phyloP scores from a whole-genome alignment of 1,139 yeast species.

The Scheffersomyces illinoinensis region DNA sequence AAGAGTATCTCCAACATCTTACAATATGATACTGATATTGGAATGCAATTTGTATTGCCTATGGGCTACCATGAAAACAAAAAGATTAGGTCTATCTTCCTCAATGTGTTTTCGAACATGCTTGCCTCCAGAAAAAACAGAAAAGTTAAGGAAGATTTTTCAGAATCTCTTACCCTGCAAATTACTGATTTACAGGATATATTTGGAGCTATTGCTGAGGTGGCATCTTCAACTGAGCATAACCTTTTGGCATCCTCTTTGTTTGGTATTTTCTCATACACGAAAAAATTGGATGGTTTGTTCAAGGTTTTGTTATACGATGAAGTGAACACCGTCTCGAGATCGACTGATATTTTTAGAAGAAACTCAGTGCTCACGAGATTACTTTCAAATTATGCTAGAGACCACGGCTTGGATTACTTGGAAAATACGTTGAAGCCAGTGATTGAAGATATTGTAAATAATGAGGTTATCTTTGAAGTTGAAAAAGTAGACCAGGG shows the following conservation, averaged over 20 bases:
- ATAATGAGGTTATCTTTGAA: constrained; percentile 56
- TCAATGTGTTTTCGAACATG: constrained; percentile 74
- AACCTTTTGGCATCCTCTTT: constrained; percentile 63
- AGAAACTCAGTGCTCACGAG: constrained; percentile 84
- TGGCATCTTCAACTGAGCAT: constrained; percentile 57
- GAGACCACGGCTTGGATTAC: constrained; percentile 63
- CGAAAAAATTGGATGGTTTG: constrained; percentile 53
- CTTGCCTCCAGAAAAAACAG: constrained; percentile 42
- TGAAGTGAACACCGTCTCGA: constrained; percentile 61
- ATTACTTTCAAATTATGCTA: constrained; percentile 69
- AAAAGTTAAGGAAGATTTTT: constrained; percentile 24
- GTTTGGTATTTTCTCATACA: constrained; percentile 60
- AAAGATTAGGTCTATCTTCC: constrained; percentile 67
- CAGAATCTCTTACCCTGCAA: constrained; percentile 22
- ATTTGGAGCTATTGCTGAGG: constrained; percentile 59
- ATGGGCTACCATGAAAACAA: constrained; percentile 73
- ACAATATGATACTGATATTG: constrained; percentile 74
- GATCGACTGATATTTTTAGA: constrained; percentile 73
- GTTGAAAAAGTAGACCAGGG: constrained; percentile 55
- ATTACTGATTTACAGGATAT: constrained; percentile 26
- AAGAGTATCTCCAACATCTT: constrained; percentile 67
- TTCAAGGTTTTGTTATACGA: constrained; percentile 58
- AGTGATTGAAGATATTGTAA: constrained; percentile 51
- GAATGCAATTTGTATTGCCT: constrained; percentile 74
- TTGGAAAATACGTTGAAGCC: constrained; percentile 56